Evolutionary conservation across 106 monocot species (phyloP), one percentile per base, ranked within the genome.

Genomic region (Alisma plantagoaquatica): DNA sequence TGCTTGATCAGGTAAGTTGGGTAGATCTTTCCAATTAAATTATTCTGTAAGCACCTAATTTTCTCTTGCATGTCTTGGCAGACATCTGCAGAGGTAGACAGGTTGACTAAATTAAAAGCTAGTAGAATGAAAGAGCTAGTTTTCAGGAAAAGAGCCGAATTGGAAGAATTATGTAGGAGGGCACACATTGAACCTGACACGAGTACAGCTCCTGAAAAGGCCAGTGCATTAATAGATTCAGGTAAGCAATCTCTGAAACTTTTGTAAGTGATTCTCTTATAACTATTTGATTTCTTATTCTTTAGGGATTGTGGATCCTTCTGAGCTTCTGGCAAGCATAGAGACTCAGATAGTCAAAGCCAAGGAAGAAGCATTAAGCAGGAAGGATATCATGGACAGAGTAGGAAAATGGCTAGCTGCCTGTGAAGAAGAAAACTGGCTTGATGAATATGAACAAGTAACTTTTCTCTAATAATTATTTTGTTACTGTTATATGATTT

Each of bases 121-220:
- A 89, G 75, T 35, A 80, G 78, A 81, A 75, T 96, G 77, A 96
- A 85, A 69, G 96, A 89, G 41, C 64, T 96, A 23, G 81, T 96
- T 51, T 43, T 79, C 44, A 84, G 69, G 57, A 75, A 70, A 66
- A 70, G 89, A 59, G 18, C 45, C 29, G 96, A 96, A 54, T 51
- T 96, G 28, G 94, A 96, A 73, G 96, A 96, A 54, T 67, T 89
- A 41, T 89, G 88, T 51, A 67, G 67, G 72, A 60, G 63, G 56
- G 89, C 81, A 41, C 96, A 96, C 27, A 78, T 82, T 15, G 89
- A 89, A 53, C 81, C 89, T 53, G 89, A 96, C 60, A 57, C 28
- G n/a, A 84, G 70, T 65, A 89, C 84, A 10, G 49, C 68, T 21
- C 59, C 81, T 59, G 96, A 96, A 56, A 84, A 96, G 61, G 55